Conservation (phyloP, 495 filamentous ascomycete genomes). For the Hypoxylon perforatum region DNA sequence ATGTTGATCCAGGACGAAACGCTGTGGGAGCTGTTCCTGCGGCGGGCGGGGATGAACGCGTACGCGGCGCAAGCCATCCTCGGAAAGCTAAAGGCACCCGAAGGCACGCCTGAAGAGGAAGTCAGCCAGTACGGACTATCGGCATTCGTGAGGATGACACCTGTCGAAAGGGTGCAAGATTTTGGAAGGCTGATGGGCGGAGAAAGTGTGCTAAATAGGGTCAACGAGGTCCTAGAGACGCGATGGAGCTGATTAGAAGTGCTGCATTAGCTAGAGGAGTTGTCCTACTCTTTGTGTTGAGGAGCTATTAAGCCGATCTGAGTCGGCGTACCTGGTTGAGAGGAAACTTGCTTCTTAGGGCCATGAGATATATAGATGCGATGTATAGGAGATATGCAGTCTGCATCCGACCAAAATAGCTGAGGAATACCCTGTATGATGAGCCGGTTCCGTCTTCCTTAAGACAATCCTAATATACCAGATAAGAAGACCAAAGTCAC, state of each 20-base stretch:
- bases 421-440: too few relatives aligned
- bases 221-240: conserved; percentile 53
- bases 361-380: too few relatives aligned
- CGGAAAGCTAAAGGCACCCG: conserved; percentile 57
- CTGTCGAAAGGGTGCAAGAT: conserved; percentile 53
- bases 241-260: conserved; percentile 43
- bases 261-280: not conserved
- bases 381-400: too few relatives aligned
- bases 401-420: too few relatives aligned
- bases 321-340: too few relatives aligned
- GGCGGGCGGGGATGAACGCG: conserved; percentile 79
- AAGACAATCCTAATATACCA: not conserved
- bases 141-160: conserved; percentile 67
- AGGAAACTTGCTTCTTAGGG: too few relatives aligned
- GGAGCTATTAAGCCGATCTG: not conserved
- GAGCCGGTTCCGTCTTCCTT: too few relatives aligned
- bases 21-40: conserved; percentile 79
- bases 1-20: conserved; percentile 62
- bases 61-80: conserved; percentile 82
- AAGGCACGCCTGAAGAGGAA: conserved; percentile 29
- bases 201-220: conserved; percentile 61
- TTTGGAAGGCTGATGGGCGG: conserved; percentile 65
- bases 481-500: not conserved
- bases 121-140: conserved; percentile 58
- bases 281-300: conserved; percentile 1